Evolutionary conservation across 2,329 filamentous ascomycete genomes (phyloP).

Genomic region (Botrytis porri): DNA sequence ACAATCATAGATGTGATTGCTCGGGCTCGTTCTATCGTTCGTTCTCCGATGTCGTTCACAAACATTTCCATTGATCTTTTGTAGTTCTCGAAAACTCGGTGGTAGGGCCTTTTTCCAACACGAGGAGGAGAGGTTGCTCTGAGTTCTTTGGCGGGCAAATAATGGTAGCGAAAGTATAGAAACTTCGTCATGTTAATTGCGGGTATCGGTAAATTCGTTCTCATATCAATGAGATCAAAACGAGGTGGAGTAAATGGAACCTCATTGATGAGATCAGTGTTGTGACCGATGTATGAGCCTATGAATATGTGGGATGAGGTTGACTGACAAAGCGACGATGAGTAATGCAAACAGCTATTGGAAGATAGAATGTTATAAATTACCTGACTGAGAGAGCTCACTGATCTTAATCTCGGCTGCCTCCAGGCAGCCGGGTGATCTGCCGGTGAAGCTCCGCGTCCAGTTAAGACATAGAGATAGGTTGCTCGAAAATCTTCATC

Average conservation of each 20-base stretch:
- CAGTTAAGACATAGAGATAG: neutral
- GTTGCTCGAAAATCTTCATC: slow-evolving; percentile 3
- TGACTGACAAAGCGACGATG: neutral
- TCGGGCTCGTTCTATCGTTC: neutral
- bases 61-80: neutral
- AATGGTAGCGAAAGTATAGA: neutral
- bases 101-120: neutral
- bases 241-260: neutral
- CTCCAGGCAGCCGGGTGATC: neutral
- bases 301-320: neutral
- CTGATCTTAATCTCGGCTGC: neutral
- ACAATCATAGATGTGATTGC: neutral
- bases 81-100: neutral
- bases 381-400: neutral
- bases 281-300: neutral
- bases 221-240: neutral
- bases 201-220: neutral
- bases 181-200: neutral
- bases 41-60: accelerated
- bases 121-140: neutral
- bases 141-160: neutral
- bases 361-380: neutral
- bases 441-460: neutral
- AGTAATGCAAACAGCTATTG: neutral
- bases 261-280: neutral